Base-by-base conservation (phyloP, 2,329 filamentous ascomycete genomes). In the Fusarium globosum region DNA sequence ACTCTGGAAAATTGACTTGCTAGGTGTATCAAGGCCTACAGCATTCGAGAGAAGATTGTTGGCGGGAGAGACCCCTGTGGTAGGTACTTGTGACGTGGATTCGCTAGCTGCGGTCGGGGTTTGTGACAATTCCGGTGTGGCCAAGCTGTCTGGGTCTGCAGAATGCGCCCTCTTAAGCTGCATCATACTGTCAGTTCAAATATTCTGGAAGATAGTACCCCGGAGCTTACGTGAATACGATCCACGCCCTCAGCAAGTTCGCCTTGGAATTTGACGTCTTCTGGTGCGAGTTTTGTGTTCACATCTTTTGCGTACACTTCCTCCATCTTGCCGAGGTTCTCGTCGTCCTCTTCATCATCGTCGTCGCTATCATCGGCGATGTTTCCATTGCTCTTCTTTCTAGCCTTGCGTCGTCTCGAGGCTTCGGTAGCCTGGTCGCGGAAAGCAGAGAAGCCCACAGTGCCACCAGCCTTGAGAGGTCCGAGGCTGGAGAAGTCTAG, bases 381-480 rank as follows among this genome's bases (percentile, higher is more conserved):
- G 59, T 87, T 89, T 48, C 90, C 91, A 65, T 89, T 92, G 77
- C 86, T 89, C 84, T 89, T 91, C 82, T 91, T 92, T 68, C 86
- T 85, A 6, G 86, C 82, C 80, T 91, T 83, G 66, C 86, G 87
- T 78, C 90, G 90, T 62, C 86, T 84, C 7, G 86, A 81, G 3
- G 86, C 84, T 61, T 90, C 87, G 21, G 87, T 83, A 45, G 90
- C 87, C 64, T 88, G 87, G 72, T 97, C 95, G 61, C 96, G 90
- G 85, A 98, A 98, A 20, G 93, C 90, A 7, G 94, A 92, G 81
- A 97, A 98, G 41, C 95, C 95, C 53, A 97, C 94, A 1, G 94
- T 96, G 33, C 95, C 95, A n/a, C 90, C 90, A 6, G 93, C 88
- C 81, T 97, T 97, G 28, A 98, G 86, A 1, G 95, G 95, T 6